Evolutionary conservation across 495 filamentous ascomycete genomes (phyloP).

Genomic region (Acidomyces sp.): DNA sequence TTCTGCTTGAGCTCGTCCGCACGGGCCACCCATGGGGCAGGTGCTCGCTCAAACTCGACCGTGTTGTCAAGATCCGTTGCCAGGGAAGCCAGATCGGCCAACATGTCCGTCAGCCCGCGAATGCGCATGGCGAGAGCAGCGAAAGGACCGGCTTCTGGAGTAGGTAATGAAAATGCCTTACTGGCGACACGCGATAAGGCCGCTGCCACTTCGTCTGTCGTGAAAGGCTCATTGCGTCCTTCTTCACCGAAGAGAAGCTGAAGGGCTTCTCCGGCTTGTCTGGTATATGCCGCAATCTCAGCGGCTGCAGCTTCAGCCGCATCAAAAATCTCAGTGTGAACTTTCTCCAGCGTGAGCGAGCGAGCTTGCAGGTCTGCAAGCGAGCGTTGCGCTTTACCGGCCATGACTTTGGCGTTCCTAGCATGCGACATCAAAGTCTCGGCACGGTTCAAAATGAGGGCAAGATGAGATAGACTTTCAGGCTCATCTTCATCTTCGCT

Average conservation of each 20-base stretch:
- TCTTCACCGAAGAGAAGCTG: constrained; percentile 57
- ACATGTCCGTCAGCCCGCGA: constrained; percentile 45
- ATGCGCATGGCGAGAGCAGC: constrained; percentile 54
- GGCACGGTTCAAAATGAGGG: constrained; percentile 55
- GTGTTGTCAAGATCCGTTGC: constrained; percentile 66
- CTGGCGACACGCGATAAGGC: constrained; percentile 46
- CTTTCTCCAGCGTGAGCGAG: constrained; percentile 58
- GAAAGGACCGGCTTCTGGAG: constrained; percentile 48
- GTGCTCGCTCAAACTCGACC: constrained; percentile 66
- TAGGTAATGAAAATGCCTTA: constrained; percentile 29
- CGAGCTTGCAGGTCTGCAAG: constrained; percentile 66
- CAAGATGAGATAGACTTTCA: constrained; percentile 43
- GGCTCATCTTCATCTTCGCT: constrained; percentile 45
- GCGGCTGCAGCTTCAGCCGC: constrained; percentile 48
- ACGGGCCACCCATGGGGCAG: constrained; percentile 73
- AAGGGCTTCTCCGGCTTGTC: constrained; percentile 53
- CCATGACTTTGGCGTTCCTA: constrained; percentile 72
- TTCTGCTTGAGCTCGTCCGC: constrained; percentile 63
- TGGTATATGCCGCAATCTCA: constrained; percentile 54
- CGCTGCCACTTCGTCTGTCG: constrained; percentile 48
- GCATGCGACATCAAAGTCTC: constrained; percentile 62
- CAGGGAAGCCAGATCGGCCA: constrained; percentile 61
- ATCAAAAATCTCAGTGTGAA: constrained; percentile 42
- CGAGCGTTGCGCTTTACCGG: constrained; percentile 61
- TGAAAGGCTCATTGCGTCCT: constrained; percentile 53